Conservation (phyloP, 148 eudicot genomes). For the Selenicereus undatus region DNA sequence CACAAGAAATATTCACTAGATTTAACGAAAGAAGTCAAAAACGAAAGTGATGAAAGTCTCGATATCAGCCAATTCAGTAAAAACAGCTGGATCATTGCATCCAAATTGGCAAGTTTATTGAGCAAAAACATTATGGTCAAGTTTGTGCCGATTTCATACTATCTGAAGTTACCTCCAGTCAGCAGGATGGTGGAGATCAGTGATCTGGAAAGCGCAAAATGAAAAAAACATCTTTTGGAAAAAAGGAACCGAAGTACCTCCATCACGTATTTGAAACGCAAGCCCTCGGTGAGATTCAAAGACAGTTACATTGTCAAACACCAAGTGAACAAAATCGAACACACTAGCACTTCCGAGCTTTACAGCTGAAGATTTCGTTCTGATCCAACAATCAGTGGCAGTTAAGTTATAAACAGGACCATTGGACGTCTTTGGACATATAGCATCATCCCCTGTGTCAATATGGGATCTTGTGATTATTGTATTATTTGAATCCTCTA, state of each 20-base stretch:
- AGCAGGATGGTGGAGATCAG: not conserved
- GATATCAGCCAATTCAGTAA: not conserved
- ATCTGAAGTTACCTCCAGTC: too few relatives aligned
- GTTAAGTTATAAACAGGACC: conserved; percentile 80
- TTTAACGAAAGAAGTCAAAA: not conserved
- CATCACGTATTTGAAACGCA: conserved; percentile 90
- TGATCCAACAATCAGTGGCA: conserved; percentile 82
- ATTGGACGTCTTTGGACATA: conserved; percentile 82
- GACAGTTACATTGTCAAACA: conserved; percentile 83
- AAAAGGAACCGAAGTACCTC: conserved; percentile 47
- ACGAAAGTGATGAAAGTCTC: not conserved
- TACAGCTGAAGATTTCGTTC: conserved; percentile 91
- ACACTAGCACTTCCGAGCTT: conserved; percentile 95
- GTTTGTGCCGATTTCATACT: not conserved
- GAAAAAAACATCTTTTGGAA: not conserved
- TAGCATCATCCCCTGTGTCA: conserved; percentile 95
- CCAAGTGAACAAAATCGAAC: conserved; percentile 56
- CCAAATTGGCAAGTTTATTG: not conserved
- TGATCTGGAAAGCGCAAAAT: not conserved
- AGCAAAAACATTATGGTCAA: not conserved
- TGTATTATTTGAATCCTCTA: conserved; percentile 89
- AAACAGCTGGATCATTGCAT: not conserved
- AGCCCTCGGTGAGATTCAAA: conserved; percentile 92
- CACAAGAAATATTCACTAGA: not conserved
- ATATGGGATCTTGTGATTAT: conserved; percentile 84